Evolutionary conservation across 179 eudicot species (phyloP).

Genomic region (Kewa caespitosa): DNA sequence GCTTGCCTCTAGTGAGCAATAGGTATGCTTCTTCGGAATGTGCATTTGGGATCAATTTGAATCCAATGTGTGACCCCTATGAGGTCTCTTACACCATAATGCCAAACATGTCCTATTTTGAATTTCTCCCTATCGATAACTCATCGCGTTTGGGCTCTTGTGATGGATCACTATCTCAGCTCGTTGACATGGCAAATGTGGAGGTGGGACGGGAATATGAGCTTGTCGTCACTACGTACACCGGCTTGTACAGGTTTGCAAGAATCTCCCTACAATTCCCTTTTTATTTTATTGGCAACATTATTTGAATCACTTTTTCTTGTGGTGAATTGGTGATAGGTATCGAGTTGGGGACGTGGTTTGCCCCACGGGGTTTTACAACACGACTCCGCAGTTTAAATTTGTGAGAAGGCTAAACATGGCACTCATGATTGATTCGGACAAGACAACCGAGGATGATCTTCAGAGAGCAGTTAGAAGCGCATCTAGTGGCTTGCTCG

Average conservation of each 20-base stretch:
- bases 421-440: slow-evolving; percentile 63
- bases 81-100: slow-evolving; percentile 71
- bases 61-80: slow-evolving; percentile 62
- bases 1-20: slow-evolving; percentile 59
- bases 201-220: slow-evolving; percentile 73
- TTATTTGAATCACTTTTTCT: too few relatives aligned
- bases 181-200: slow-evolving; percentile 62
- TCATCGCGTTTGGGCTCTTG: slow-evolving; percentile 27
- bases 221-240: slow-evolving; percentile 69
- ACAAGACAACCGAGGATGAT: slow-evolving; percentile 75
- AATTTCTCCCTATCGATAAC: slow-evolving; percentile 66
- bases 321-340: too few relatives aligned
- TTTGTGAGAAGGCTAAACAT: slow-evolving; percentile 66
- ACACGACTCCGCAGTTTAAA: slow-evolving; percentile 72
- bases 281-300: too few relatives aligned
- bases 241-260: slow-evolving; percentile 58
- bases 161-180: slow-evolving; percentile 28
- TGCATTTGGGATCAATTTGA: slow-evolving; percentile 65
- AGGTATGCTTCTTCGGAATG: slow-evolving; percentile 83
- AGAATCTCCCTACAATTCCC: too few relatives aligned
- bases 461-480: slow-evolving; percentile 53
- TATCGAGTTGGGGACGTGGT: slow-evolving; percentile 77
- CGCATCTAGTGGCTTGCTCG: slow-evolving; percentile 36
- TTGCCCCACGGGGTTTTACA: slow-evolving; percentile 73
- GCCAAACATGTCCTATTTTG: slow-evolving; percentile 90